Evolutionary conservation across 2,329 filamentous ascomycete genomes (phyloP).

Genomic region (Chrysosporium queenslandicum): DNA sequence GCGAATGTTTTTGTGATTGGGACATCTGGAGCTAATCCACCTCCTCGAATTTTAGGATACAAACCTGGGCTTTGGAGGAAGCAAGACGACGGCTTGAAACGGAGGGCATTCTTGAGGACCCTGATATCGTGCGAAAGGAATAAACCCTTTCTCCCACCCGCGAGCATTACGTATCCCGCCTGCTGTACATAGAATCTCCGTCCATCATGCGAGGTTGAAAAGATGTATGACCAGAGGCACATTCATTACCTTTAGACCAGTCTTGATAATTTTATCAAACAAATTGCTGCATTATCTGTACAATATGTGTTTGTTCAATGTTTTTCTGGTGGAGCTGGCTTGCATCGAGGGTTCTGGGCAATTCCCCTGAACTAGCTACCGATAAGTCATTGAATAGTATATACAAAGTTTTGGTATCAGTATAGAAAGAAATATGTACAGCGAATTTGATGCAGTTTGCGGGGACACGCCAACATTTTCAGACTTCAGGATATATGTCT

Average conservation of each 20-base stretch:
- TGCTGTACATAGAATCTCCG: constrained; percentile 33
- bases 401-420: not conserved
- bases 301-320: not conserved
- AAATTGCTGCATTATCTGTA: not conserved
- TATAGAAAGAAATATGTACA: not conserved
- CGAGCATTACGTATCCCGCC: constrained; percentile 19
- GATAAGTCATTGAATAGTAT: not conserved
- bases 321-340: not conserved
- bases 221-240: constrained; percentile 4
- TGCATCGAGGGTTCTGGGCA: not conserved
- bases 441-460: not conserved
- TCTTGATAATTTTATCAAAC: not conserved
- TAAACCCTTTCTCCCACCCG: constrained; percentile 18
- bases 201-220: constrained; percentile 12
- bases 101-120: constrained; percentile 85
- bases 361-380: too few species aligned
- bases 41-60: constrained; percentile 58
- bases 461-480: too few species aligned
- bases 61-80: constrained; percentile 98
- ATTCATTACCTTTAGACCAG: constrained; percentile 8
- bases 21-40: constrained; percentile 13
- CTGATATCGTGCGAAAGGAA: constrained; percentile 50
- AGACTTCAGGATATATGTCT: constrained; percentile 41
- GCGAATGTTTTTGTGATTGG: constrained; percentile 13
- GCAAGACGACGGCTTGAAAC: constrained; percentile 88